Conservation (phyloP, 1,284 basidiomycete species). For the Cutaneotrichosporon cutaneum region DNA sequence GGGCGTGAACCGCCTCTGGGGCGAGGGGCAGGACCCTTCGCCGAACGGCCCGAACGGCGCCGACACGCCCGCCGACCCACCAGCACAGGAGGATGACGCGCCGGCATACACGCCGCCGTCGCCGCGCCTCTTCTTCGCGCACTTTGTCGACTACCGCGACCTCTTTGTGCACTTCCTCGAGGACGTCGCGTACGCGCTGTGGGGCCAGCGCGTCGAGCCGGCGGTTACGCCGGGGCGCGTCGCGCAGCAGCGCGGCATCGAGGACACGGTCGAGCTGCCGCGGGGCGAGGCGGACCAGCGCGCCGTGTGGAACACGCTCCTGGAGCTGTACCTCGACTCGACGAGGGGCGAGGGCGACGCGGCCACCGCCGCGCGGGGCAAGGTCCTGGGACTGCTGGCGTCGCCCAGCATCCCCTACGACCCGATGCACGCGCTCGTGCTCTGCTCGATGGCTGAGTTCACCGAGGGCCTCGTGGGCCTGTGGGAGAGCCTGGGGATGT, state of each 20-base stretch:
- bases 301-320: slow-evolving; percentile 91
- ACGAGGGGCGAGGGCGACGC: slow-evolving; percentile 47
- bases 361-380: slow-evolving; percentile 44
- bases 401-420: slow-evolving; percentile 71
- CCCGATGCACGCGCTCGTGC: slow-evolving; percentile 82
- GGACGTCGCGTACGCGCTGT: slow-evolving; percentile 73
- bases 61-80: neutral
- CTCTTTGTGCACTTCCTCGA: slow-evolving; percentile 88
- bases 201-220: slow-evolving; percentile 70
- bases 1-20: slow-evolving; percentile 61
- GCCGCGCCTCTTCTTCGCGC: slow-evolving; percentile 84
- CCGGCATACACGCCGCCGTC: slow-evolving; percentile 64
- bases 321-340: slow-evolving; percentile 84
- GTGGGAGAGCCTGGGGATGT: slow-evolving; percentile 93
- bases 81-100: slow-evolving; percentile 8
- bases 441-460: slow-evolving; percentile 81
- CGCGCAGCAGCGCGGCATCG: slow-evolving; percentile 17
- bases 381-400: slow-evolving; percentile 70
- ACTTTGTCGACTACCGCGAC: slow-evolving; percentile 85
- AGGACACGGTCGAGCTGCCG: slow-evolving; percentile 54
- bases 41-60: neutral
- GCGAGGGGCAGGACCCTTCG: slow-evolving; percentile 4
- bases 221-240: neutral
- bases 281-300: slow-evolving; percentile 68
- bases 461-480: slow-evolving; percentile 80